phyloP scores from a whole-genome alignment of 345 rosid species.

The Aquilaria sinensis region DNA sequence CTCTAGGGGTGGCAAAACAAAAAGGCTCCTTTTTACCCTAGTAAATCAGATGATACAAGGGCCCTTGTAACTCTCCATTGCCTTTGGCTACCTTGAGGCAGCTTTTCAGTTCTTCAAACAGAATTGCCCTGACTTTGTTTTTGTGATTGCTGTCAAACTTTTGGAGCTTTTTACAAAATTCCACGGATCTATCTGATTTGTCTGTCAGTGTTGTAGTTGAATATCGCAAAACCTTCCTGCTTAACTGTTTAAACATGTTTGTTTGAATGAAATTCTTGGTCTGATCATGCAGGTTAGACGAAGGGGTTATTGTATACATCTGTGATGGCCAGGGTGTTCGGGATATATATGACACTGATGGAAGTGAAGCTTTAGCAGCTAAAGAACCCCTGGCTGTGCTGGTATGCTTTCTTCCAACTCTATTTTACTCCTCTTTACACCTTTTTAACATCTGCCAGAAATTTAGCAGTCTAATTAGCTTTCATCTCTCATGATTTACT shows the following conservation, averaged over 20 bases:
- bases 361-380: slow-evolving; percentile 66
- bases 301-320: slow-evolving; percentile 91
- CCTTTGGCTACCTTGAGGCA: too few relatives aligned
- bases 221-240: not conserved
- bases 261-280: not conserved
- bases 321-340: slow-evolving; percentile 82
- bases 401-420: slow-evolving; percentile 26
- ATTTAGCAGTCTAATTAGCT: not conserved
- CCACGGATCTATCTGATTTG: not conserved
- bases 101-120: too few relatives aligned
- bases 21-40: too few relatives aligned
- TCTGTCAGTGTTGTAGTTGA: not conserved
- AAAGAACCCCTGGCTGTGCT: slow-evolving; percentile 84
- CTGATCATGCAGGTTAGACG: slow-evolving; percentile 63
- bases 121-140: too few relatives aligned
- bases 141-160: too few relatives aligned
- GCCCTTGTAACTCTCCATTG: too few relatives aligned
- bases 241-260: not conserved
- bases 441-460: too few relatives aligned
- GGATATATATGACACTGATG: slow-evolving; percentile 92
- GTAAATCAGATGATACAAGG: too few relatives aligned
- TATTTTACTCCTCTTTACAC: too few relatives aligned
- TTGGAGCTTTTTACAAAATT: not conserved
- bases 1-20: too few relatives aligned
- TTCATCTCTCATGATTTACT: not conserved